phyloP scores from a whole-genome alignment of 352 stramenopile species.

The Phytophthora sp. region DNA sequence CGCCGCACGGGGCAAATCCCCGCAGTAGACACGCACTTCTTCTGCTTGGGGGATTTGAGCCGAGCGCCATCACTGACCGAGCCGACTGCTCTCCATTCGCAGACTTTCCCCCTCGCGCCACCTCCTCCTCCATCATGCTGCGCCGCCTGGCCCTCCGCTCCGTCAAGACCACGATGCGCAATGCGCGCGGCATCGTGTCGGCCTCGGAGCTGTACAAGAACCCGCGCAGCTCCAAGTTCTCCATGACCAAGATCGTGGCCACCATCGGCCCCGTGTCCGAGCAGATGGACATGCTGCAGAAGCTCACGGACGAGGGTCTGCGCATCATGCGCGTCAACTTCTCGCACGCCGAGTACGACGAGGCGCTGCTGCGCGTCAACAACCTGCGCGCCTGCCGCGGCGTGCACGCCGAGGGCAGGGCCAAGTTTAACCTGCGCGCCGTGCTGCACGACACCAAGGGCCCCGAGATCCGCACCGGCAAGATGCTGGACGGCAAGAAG shows the following conservation, averaged over 20 bases:
- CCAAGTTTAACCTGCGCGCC: slow-evolving; percentile 90
- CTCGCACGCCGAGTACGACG: slow-evolving; percentile 92
- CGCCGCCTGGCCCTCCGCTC: slow-evolving; percentile 29
- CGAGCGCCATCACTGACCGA: not conserved
- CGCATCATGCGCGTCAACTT: slow-evolving; percentile 96
- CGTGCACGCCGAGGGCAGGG: slow-evolving; percentile 70
- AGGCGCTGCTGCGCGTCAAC: slow-evolving; percentile 75
- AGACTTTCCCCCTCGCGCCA: slow-evolving; percentile 2
- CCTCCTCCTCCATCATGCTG: slow-evolving; percentile 27
- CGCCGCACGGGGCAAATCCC: slow-evolving; percentile 1
- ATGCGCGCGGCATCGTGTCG: slow-evolving; percentile 24
- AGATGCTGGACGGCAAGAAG: slow-evolving; percentile 89
- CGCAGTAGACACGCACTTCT: slow-evolving; percentile 9
- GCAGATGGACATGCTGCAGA: slow-evolving; percentile 74
- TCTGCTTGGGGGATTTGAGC: slow-evolving; percentile 8
- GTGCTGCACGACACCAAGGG: slow-evolving; percentile 95
- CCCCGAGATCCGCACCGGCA: slow-evolving; percentile 94
- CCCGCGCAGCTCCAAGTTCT: slow-evolving; percentile 83
- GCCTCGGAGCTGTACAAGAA: slow-evolving; percentile 71
- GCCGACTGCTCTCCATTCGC: slow-evolving; percentile 8
- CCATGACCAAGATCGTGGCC: slow-evolving; percentile 94
- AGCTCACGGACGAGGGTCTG: slow-evolving; percentile 88
- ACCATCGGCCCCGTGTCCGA: slow-evolving; percentile 93
- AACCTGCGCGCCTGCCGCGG: slow-evolving; percentile 83
- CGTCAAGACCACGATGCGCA: slow-evolving; percentile 21